Conservation (phyloP, 1,284 basidiomycete species). For the Kalmanozyma brasiliensis region DNA sequence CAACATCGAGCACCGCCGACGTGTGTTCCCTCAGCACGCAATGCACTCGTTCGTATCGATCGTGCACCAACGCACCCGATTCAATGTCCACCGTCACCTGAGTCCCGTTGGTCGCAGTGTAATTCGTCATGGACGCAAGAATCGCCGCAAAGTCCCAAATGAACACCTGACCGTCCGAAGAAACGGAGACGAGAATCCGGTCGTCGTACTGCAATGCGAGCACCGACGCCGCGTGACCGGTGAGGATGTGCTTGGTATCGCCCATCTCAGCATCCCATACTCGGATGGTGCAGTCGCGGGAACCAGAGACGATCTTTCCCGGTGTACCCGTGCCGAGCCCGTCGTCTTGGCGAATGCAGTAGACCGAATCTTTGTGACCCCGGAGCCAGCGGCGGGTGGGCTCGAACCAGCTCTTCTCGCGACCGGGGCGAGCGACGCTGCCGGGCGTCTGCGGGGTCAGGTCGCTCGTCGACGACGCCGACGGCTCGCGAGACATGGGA, state of each 20-base stretch:
- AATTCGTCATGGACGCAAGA: constrained; percentile 6
- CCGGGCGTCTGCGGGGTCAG: not conserved
- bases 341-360: constrained; percentile 54
- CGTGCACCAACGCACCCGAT: constrained; percentile 18
- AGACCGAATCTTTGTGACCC: constrained; percentile 56
- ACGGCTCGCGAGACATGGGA: constrained; percentile 12
- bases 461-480: constrained; percentile 6
- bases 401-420: constrained; percentile 20
- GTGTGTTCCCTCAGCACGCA: constrained; percentile 43
- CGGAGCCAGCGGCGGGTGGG: constrained; percentile 40
- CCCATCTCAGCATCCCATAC: constrained; percentile 56
- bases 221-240: constrained; percentile 54
- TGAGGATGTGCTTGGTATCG: constrained; percentile 41
- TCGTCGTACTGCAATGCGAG: constrained; percentile 59
- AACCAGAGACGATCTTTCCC: constrained; percentile 52
- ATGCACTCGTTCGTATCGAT: constrained; percentile 15
- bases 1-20: constrained; percentile 46
- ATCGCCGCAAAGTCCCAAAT: constrained; percentile 55
- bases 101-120: not conserved
- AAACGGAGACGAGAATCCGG: constrained; percentile 50
- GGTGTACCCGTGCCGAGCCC: constrained; percentile 42
- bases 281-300: constrained; percentile 50
- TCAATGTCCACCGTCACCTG: constrained; percentile 4
- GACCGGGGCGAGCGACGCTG: not conserved
- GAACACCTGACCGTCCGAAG: constrained; percentile 49